These are phyloP conservation scores for Nannizziopsis arthrosporioides DNA, from an alignment of 2,329 filamentous ascomycete genomes.

Conservation along the genomic window DNA sequence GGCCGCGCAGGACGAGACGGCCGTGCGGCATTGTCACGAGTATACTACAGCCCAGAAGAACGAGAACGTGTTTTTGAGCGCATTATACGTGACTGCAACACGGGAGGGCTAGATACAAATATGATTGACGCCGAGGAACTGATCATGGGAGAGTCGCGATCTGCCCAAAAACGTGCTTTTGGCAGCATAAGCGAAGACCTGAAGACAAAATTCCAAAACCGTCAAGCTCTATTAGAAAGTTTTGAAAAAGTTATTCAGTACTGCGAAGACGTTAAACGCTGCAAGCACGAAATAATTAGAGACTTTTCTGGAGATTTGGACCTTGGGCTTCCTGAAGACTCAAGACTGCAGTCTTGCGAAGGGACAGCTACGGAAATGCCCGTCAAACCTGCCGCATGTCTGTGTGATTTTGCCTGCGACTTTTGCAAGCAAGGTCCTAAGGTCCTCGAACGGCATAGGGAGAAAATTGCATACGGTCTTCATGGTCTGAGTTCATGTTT, in stretches of 20 bases:
- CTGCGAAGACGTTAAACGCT: conserved; percentile 63
- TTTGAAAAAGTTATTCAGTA: conserved; percentile 61
- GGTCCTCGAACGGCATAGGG: conserved; percentile 47
- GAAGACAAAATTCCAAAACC: conserved; percentile 26
- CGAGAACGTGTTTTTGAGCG: conserved; percentile 57
- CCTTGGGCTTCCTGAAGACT: conserved; percentile 23
- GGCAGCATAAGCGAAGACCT: conserved; percentile 36
- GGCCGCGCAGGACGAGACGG: conserved; percentile 83
- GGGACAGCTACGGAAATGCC: conserved; percentile 19
- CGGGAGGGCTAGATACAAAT: conserved; percentile 21
- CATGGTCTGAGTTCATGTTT: too few relatives aligned
- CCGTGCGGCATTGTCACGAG: conserved; percentile 66
- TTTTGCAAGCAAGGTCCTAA: conserved; percentile 57
- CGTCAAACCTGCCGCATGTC: conserved; percentile 26
- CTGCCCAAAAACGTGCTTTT: conserved; percentile 31
- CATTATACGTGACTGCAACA: conserved; percentile 36
- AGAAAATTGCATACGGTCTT: conserved; percentile 21
- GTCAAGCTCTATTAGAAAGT: conserved; percentile 45
- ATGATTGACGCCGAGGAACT: not conserved
- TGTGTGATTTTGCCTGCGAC: conserved; percentile 65
- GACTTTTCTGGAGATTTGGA: conserved; percentile 62
- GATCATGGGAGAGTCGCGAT: not conserved
- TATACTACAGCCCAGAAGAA: conserved; percentile 86
- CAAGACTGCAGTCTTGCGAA: conserved; percentile 16
- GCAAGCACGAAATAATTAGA: conserved; percentile 64